Evolutionary conservation across 2,329 filamentous ascomycete genomes (phyloP), one percentile per base, ranked within the genome.

Genomic region (Fusarium nelsonii): DNA sequence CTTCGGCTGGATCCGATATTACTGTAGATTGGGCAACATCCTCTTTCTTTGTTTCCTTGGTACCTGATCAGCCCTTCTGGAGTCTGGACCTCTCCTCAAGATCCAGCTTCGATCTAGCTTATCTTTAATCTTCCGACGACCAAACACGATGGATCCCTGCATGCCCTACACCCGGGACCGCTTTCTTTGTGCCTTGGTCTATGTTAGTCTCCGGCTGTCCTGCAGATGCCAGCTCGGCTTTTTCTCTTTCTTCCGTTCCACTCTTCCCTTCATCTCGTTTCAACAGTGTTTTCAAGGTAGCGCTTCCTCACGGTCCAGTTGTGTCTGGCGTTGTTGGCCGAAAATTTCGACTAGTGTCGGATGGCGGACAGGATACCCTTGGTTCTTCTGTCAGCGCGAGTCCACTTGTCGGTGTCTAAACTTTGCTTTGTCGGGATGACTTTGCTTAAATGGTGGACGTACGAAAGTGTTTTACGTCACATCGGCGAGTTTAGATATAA

Each of bases 1-100:
- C 61, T 57, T 74, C 71, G 70, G 69, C 51, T 63, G 56, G 54
- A 62, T 48, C 62, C 67, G 63, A 68, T 15, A 16, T 57, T 18
- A 44, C 33, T 28, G 23, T 39, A 39, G 16, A 58, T 72, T 73
- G 63, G 71, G 72, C 61, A 70, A 44, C 30, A 58, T 40, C 34
- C 18, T 63, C 43, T 33, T 26, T 59, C 16, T 45, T 18, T 15
- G 28, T 45, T 11, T 45, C 15, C 40, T 44, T 46, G 58, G 59
- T 65, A 68, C 64, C 71, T 63, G 60, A 64, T 59, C 54, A 54
- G 36, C 53, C 43, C 48, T 28, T 50, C 48, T 30, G 48, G 48
- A 51, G 48, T 53, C 28, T 41, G 6, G 11, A 4, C 45, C 30
- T 30, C 16, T 49, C 23, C 18, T 33, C 26, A 26, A 65, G 51